Base-by-base conservation (phyloP, 352 stramenopile genomes). In the Phytophthora sp. region DNA sequence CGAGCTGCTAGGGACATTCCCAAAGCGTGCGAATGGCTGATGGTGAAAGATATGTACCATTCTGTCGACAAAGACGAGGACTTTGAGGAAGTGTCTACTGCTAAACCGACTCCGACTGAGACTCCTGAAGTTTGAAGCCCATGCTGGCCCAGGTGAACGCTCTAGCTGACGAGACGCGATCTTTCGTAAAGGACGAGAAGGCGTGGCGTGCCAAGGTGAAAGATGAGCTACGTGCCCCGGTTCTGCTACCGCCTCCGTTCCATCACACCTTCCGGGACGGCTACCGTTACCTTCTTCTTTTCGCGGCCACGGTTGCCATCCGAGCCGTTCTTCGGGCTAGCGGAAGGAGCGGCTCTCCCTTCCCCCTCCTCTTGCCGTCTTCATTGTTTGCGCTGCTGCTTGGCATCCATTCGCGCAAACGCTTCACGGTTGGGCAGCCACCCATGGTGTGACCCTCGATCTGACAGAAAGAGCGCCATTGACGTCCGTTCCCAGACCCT, bases 31-130 rank as follows among this genome's bases (percentile, higher is more conserved):
- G 49, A 57, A 13, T 46, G 32, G 35, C 26, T 57, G 0, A 43
- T 57, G 23, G 11, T 48, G 6, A 57, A 57, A 17, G 26, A 37
- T 4, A 57, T 57, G 35, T 30, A 46, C n/a, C 11, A 23, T 4
- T n/a, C 35, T 0, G 23, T 48, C 6, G 49, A 57, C 2, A 26
- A 37, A 17, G 35, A 46, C 1, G 49, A 55, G 27, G 48, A 32
- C 5, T 55, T 57, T n/a, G 17, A 56, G 1, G 21, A 56, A 0
- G 1, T n/a, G 0, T 0, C 21, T 9, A 5, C 42, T 6, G 42
- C 23, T 3, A 44, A 44, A 5, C 0, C 0, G 8, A 4, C 3
- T 3, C 7, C 7, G 18, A 24, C 38, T 5, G 38, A 44, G 9
- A 49, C 21, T 2, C 13, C 24, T 1, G 23, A 0, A 0, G 10